Conservation (phyloP, 306 rosid species). For the Prunus campanulata region DNA sequence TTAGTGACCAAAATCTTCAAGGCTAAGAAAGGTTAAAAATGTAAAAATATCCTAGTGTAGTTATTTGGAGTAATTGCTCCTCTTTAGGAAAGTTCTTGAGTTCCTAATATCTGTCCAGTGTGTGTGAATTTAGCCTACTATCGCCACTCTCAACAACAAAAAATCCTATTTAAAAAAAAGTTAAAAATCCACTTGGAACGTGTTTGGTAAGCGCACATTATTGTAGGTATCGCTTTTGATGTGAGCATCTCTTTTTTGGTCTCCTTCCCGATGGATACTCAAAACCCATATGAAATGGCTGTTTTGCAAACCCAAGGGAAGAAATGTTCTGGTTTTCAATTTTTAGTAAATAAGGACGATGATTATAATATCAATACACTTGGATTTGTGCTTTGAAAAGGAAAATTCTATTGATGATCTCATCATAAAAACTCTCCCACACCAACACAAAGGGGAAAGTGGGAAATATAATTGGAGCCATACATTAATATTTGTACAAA, state of each 20-base stretch:
- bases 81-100: fast-evolving
- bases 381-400: not conserved
- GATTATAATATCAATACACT: not conserved
- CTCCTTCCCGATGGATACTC: not conserved
- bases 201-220: not conserved
- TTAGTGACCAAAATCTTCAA: not conserved
- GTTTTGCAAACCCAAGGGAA: not conserved
- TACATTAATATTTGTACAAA: not conserved
- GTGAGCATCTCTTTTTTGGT: not conserved
- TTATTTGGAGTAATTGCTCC: no score
- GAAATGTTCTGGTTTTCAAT: not conserved
- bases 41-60: no score
- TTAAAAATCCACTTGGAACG: not conserved
- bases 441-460: not conserved
- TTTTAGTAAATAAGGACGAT: not conserved
- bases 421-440: not conserved
- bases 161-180: not conserved
- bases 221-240: not conserved
- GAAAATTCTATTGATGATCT: not conserved
- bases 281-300: not conserved
- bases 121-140: no score
- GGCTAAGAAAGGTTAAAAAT: not conserved
- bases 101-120: fast-evolving
- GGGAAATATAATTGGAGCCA: not conserved
- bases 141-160: no score